Evolutionary conservation across 2,329 filamentous ascomycete genomes (phyloP).

Genomic region (Fusarium kyushuense): DNA sequence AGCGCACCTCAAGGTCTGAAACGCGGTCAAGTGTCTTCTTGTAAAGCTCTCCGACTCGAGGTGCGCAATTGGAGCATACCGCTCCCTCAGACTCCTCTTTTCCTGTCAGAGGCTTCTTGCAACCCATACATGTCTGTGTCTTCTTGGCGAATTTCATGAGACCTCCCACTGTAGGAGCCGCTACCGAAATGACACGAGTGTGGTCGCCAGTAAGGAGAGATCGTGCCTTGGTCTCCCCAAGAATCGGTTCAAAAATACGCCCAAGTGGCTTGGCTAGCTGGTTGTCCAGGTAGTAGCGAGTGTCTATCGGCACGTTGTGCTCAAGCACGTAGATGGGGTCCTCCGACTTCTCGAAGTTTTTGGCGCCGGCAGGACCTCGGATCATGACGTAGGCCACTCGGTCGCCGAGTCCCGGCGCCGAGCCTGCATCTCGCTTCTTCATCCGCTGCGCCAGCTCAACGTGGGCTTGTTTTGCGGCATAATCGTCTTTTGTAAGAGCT

Average conservation of each 20-base stretch:
- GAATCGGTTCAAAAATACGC: slow-evolving; percentile 97
- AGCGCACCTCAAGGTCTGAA: slow-evolving; percentile 91
- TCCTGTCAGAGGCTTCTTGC: slow-evolving; percentile 91
- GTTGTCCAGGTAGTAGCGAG: slow-evolving; percentile 98
- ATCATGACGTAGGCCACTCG: slow-evolving; percentile 99
- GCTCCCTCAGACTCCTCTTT: slow-evolving; percentile 86
- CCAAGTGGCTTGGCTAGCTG: slow-evolving; percentile 94
- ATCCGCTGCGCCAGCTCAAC: slow-evolving; percentile 95
- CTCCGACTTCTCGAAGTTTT: slow-evolving; percentile 97
- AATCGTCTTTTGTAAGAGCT: slow-evolving; percentile 89
- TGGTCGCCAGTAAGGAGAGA: slow-evolving; percentile 91
- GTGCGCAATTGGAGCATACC: slow-evolving; percentile 87
- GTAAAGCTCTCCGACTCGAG: slow-evolving; percentile 91
- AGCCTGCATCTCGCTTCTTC: slow-evolving; percentile 96
- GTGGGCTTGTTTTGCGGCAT: slow-evolving; percentile 93
- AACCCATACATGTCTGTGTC: slow-evolving; percentile 98
- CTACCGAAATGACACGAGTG: slow-evolving; percentile 93
- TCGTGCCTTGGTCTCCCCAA: slow-evolving; percentile 91
- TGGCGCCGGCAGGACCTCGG: slow-evolving; percentile 87
- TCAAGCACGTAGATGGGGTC: slow-evolving; percentile 97
- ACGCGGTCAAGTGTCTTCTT: slow-evolving; percentile 89
- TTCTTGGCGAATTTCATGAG: slow-evolving; percentile 99
- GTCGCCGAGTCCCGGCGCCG: slow-evolving; percentile 90
- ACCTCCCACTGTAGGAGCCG: slow-evolving; percentile 89
- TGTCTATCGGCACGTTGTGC: slow-evolving; percentile 97